Base-by-base conservation (phyloP, 2,329 filamentous ascomycete genomes). In the Alternaria atra region DNA sequence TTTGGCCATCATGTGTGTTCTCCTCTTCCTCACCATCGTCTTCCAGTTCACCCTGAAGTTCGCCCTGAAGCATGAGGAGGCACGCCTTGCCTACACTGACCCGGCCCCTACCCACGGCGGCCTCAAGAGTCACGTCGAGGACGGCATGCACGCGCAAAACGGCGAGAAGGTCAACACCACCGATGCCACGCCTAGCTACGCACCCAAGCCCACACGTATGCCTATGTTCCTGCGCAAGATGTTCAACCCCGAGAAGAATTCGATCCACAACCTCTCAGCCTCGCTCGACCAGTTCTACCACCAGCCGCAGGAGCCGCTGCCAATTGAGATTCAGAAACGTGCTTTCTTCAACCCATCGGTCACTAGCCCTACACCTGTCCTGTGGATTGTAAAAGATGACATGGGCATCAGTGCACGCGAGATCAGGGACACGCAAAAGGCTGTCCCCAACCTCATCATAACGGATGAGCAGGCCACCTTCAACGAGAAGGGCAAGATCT, bases 351-450 rank as follows among this genome's bases (percentile, higher is more conserved):
- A 81, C 50, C 82, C 82, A 2, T 80, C 79, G 0, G 75, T 84
- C 35, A 82, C 76, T 1, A 76, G 74, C 15, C 76, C 80, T 50
- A 80, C 77, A 1, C 81, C 82, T 2, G 77, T 79, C 13, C 59
- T 84, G 13, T 84, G 82, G 82, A 80, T 84, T 17, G 80, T 81
- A 1, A 70, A 70, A 13, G 82, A 84, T 60, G 74, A 77, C 13
- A 75, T 80, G 70, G 81, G 82, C 4, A 78, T 83, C 9, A 78
- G 74, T 4, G 74, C 75, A 62, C 73, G 81, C 43, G 81, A 83
- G 64, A 79, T 82, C 17, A 63, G 70, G 42, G 75, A 81, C 39
- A 80, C 80, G 27, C 74, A 74, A 54, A 79, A 79, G 57, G 75
- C 73, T 25, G 71, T 78, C 4, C 75, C 75, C 1, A 77, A 70